Evolutionary conservation across 352 stramenopile species (phyloP).

Genomic region (Phytophthora pinifolia): DNA sequence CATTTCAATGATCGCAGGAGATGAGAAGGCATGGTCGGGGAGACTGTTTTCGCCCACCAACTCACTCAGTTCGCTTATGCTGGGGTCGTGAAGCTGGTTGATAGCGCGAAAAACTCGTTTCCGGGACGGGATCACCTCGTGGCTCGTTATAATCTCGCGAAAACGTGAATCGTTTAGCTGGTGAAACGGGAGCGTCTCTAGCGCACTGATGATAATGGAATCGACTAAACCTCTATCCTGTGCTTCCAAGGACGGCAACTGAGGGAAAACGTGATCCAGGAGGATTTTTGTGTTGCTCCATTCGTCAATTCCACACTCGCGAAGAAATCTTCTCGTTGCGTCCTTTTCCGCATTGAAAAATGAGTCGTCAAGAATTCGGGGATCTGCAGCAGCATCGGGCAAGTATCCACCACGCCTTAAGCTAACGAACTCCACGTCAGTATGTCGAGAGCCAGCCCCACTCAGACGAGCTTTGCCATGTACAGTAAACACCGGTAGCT

Average conservation of each 20-base stretch:
- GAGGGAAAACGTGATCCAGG: conserved; percentile 63
- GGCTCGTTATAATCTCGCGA: conserved; percentile 39
- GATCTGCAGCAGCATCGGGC: conserved; percentile 41
- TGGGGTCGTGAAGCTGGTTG: conserved; percentile 71
- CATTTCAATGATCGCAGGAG: conserved; percentile 47
- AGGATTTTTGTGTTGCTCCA: conserved; percentile 58
- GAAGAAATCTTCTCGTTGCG: conserved; percentile 44
- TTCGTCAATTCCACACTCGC: conserved; percentile 50
- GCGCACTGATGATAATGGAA: conserved; percentile 44
- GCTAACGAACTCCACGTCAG: conserved; percentile 19
- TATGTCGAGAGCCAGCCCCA: neutral
- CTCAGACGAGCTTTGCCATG: conserved; percentile 11
- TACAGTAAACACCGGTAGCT: conserved; percentile 55
- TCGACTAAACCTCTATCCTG: conserved; percentile 42
- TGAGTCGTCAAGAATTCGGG: conserved; percentile 43
- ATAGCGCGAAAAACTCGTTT: conserved; percentile 52
- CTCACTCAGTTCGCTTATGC: conserved; percentile 57
- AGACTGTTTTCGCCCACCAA: conserved; percentile 71
- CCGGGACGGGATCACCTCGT: conserved; percentile 54
- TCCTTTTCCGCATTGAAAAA: conserved; percentile 52
- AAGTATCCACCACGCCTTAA: conserved; percentile 43
- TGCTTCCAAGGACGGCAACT: conserved; percentile 35
- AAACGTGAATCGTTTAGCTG: conserved; percentile 53
- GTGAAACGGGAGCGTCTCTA: conserved; percentile 55
- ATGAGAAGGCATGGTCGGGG: conserved; percentile 51